phyloP scores from a whole-genome alignment of 805 yeast genomes.

The Nakazawaea ambrosiae region DNA sequence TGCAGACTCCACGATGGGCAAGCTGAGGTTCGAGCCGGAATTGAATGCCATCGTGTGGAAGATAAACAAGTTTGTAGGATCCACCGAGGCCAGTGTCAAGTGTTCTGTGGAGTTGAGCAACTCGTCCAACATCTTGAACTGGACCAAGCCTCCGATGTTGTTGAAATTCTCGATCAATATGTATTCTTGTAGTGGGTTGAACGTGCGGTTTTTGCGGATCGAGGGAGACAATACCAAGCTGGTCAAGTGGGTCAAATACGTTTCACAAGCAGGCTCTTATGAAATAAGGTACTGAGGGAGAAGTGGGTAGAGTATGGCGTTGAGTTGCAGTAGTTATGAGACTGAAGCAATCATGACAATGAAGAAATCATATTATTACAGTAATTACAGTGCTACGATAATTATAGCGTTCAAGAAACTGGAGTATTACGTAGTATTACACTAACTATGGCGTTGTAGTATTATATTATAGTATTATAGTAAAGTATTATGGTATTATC shows the following conservation, averaged over 20 bases:
- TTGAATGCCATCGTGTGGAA: slow-evolving; percentile 65
- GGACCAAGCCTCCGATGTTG: slow-evolving; percentile 74
- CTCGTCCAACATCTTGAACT: slow-evolving; percentile 24
- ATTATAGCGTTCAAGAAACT: no score
- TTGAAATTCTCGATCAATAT: slow-evolving; percentile 62
- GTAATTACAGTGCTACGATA: no score
- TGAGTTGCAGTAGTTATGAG: no score
- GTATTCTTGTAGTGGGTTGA: slow-evolving; percentile 72
- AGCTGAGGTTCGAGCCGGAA: slow-evolving; percentile 60
- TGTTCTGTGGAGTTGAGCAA: slow-evolving; percentile 43
- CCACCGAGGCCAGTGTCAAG: slow-evolving; percentile 47
- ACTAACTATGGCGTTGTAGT: no score
- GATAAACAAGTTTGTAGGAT: slow-evolving; percentile 61
- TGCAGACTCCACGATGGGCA: slow-evolving; percentile 46
- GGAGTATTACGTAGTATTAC: no score
- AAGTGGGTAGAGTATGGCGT: no score
- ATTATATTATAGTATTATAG: no score
- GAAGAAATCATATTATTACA: no score
- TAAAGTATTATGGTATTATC: no score
- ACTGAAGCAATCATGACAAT: neutral
- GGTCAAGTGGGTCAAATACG: slow-evolving; percentile 83
- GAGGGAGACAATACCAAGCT: slow-evolving; percentile 44
- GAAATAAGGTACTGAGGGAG: slow-evolving; percentile 64
- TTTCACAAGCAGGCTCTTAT: slow-evolving; percentile 69
- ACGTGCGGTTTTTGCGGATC: slow-evolving; percentile 66